A percentile compares a stretch with the other conserved stretches of the same genome.
phyloP scores from a whole-genome alignment of 495 filamentous ascomycete species.

The Chaetomium cochliodes region DNA sequence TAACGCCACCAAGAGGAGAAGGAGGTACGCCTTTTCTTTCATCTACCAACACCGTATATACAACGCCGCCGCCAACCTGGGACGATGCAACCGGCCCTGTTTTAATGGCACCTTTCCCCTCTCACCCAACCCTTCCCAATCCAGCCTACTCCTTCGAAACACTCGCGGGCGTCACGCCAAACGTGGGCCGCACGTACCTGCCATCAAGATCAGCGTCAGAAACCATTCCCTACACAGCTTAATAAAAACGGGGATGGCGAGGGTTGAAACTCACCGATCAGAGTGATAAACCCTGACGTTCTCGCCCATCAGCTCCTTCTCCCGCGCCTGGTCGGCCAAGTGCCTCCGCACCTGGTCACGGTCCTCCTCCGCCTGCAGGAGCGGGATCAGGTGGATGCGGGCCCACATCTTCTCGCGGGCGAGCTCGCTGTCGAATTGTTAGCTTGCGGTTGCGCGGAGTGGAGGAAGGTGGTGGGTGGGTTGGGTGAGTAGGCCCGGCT shows the following conservation, averaged over 20 bases:
- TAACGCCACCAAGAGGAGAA: not conserved
- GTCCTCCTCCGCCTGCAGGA: constrained; percentile 94
- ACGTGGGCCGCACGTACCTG: constrained; percentile 73
- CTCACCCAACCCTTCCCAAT: not conserved
- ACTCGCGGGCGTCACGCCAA: constrained; percentile 56
- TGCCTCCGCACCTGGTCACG: constrained; percentile 85
- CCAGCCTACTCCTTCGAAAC: constrained; percentile 47
- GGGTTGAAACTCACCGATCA: constrained; percentile 69
- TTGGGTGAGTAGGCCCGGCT: not conserved
- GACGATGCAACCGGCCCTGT: no score
- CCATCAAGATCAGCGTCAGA: constrained; percentile 13
- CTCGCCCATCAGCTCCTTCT: constrained; percentile 82
- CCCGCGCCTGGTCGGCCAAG: constrained; percentile 80
- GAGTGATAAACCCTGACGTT: constrained; percentile 80
- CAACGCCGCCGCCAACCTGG: not conserved
- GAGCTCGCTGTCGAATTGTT: constrained; percentile 66
- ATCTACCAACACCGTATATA: not conserved
- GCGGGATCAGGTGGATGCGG: constrained; percentile 85
- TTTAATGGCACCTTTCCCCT: not conserved
- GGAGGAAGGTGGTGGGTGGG: not conserved
- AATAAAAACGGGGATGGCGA: no score
- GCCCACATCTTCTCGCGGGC: constrained; percentile 97
- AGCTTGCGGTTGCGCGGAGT: not conserved
- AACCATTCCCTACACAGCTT: constrained; percentile 4
- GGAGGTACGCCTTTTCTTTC: not conserved